Evolutionary conservation across 768 basidiomycete species (phyloP).

Genomic region (Pseudohyphozyma bogoriensis): DNA sequence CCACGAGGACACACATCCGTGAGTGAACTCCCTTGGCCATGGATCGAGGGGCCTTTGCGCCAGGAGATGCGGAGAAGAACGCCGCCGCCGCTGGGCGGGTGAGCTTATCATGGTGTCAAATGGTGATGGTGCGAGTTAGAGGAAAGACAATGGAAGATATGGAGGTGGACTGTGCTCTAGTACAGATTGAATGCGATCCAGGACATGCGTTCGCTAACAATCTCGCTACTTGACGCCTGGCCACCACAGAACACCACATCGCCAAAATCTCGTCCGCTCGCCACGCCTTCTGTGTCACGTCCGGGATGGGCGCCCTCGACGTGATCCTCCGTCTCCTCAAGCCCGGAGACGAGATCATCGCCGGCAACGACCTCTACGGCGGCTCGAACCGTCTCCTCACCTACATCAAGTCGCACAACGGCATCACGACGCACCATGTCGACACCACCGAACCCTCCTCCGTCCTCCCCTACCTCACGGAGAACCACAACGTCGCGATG

Average conservation of each 20-base stretch:
- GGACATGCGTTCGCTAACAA: no score
- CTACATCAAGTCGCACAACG: constrained; percentile 77
- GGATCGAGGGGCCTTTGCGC: not conserved
- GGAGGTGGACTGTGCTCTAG: no score
- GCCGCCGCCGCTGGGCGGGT: not conserved
- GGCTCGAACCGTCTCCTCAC: constrained; percentile 90
- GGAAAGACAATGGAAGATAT: no score
- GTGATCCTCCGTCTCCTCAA: constrained; percentile 86
- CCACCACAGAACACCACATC: constrained; percentile 75
- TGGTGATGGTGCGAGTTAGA: no score
- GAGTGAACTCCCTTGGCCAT: constrained; percentile 29
- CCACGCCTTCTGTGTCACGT: constrained; percentile 84
- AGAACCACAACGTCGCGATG: constrained; percentile 47
- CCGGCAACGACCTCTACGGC: constrained; percentile 86
- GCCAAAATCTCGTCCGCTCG: constrained; percentile 90
- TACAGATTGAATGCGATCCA: no score
- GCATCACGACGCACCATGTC: constrained; percentile 81
- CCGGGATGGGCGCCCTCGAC: constrained; percentile 97
- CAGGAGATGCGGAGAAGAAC: not conserved
- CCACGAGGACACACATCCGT: constrained; percentile 91
- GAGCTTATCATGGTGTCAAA: no score
- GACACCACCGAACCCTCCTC: constrained; percentile 70
- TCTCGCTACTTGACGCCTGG: not conserved
- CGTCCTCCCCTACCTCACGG: constrained; percentile 51
- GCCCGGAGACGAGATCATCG: constrained; percentile 89